Evolutionary conservation across 345 rosid species (phyloP).

Genomic region (Moringa oleifera): DNA sequence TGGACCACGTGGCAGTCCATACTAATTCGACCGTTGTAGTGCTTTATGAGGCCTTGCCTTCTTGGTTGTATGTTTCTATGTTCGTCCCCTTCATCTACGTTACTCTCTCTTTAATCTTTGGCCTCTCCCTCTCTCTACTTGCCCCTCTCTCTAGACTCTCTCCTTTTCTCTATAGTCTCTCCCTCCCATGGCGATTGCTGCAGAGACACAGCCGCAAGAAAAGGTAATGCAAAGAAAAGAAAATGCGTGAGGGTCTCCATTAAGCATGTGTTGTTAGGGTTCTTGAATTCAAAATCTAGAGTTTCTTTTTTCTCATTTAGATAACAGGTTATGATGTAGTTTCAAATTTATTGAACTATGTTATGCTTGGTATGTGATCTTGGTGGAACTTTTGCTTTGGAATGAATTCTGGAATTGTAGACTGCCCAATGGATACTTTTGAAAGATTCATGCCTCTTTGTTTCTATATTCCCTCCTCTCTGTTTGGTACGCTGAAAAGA

Average conservation of each 20-base stretch:
- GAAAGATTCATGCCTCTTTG: slow-evolving; percentile 6
- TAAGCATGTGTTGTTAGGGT: not conserved
- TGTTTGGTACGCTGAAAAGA: not conserved
- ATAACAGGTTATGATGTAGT: not conserved
- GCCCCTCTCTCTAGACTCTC: slow-evolving; percentile 1
- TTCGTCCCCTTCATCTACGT: slow-evolving; percentile 15
- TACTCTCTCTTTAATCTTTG: slow-evolving; percentile 4
- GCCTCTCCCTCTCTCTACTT: slow-evolving; percentile 1
- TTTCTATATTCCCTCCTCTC: not conserved
- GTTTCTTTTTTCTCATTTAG: not conserved
- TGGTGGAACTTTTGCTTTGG: not conserved
- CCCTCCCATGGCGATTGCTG: slow-evolving; percentile 58
- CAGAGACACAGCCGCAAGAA: slow-evolving; percentile 53
- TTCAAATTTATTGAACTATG: not conserved
- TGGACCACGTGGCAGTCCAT: slow-evolving; percentile 38
- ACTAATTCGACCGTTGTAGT: slow-evolving; percentile 64
- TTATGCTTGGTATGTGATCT: not conserved
- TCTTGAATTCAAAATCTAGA: slow-evolving; percentile 6
- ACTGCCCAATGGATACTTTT: slow-evolving; percentile 4
- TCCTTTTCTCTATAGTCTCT: slow-evolving; percentile 16
- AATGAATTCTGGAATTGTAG: not conserved
- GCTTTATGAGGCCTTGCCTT: not conserved
- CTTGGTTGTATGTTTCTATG: slow-evolving; percentile 1
- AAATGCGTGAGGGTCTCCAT: not conserved
- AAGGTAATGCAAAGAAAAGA: slow-evolving; percentile 31